Evolutionary conservation across 306 rosid species (phyloP).

Genomic region (Fragaria iinumae): DNA sequence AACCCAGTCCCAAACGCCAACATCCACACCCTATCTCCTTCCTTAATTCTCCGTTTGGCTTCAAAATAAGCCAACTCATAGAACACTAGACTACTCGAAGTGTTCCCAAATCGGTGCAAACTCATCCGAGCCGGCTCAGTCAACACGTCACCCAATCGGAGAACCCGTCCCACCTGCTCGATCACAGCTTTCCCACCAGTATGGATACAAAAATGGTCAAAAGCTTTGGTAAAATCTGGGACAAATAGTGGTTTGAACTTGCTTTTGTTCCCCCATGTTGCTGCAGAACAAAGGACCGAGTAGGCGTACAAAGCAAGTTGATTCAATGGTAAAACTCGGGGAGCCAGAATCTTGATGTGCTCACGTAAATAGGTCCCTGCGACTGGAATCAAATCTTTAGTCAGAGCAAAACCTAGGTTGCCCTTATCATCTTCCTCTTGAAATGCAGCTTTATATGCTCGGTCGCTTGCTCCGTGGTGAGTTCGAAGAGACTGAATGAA

Average conservation of each 20-base stretch:
- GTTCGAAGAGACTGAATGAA: slow-evolving; percentile 17
- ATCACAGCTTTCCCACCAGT: slow-evolving; percentile 27
- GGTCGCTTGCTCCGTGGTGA: slow-evolving; percentile 20
- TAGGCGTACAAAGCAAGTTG: neutral
- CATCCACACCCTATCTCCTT: slow-evolving; percentile 29
- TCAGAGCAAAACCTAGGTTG: neutral
- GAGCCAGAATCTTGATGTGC: slow-evolving; percentile 14
- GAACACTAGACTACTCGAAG: slow-evolving; percentile 28
- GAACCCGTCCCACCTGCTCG: slow-evolving; percentile 16
- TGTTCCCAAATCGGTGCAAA: slow-evolving; percentile 32
- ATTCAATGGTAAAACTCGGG: slow-evolving; percentile 19
- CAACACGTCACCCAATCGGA: slow-evolving; percentile 10
- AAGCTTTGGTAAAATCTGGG: slow-evolving; percentile 24
- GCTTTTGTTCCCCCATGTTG: neutral
- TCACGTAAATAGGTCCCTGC: slow-evolving; percentile 10
- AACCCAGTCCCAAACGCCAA: slow-evolving; percentile 33
- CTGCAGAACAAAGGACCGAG: neutral
- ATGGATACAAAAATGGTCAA: slow-evolving; percentile 33
- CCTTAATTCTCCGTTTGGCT: slow-evolving; percentile 15
- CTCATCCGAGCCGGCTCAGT: slow-evolving; percentile 31
- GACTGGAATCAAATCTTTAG: slow-evolving; percentile 11
- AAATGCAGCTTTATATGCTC: slow-evolving; percentile 20
- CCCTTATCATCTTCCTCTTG: slow-evolving; percentile 21
- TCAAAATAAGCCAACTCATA: slow-evolving; percentile 32
- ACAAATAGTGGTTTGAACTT: neutral